A percentile compares a stretch with the other conserved stretches of the same genome.
phyloP scores from a whole-genome alignment of 2,329 filamentous ascomycete species.

The Xylaria multiplex region DNA sequence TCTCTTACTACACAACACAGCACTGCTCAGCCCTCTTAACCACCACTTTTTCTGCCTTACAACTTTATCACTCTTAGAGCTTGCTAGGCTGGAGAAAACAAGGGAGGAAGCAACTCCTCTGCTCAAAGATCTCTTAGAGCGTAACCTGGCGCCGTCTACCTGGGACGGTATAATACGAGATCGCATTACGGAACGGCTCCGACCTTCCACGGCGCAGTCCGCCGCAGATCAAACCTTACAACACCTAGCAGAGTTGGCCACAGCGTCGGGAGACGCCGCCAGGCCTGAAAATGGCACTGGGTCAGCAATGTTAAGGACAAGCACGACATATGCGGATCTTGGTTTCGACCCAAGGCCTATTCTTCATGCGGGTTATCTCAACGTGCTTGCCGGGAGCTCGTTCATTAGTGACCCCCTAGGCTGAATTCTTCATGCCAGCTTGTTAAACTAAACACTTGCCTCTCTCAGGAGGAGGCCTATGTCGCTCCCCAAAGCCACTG shows the following conservation, averaged over 20 bases:
- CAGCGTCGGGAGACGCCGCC: constrained; percentile 51
- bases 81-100: constrained; percentile 64
- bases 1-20: constrained; percentile 65
- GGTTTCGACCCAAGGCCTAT: constrained; percentile 55
- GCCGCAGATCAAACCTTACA: constrained; percentile 66
- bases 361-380: constrained; percentile 54
- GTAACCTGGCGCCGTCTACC: constrained; percentile 58
- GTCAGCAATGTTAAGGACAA: constrained; percentile 41
- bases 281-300: constrained; percentile 43
- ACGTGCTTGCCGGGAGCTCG: constrained; percentile 42
- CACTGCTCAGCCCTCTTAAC: constrained; percentile 69
- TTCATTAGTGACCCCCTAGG: constrained; percentile 36
- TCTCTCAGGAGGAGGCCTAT: constrained; percentile 1
- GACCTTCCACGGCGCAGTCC: constrained; percentile 50
- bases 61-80: constrained; percentile 68
- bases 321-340: constrained; percentile 54
- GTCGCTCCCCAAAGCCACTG: constrained; percentile 9
- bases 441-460: not conserved
- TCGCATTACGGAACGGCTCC: constrained; percentile 58
- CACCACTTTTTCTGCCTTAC: constrained; percentile 73
- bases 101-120: constrained; percentile 66
- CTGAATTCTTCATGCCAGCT: not conserved
- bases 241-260: constrained; percentile 68
- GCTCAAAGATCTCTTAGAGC: constrained; percentile 66
- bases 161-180: constrained; percentile 69